Conservation (phyloP, 495 filamentous ascomycete species). For the Tetracladium setigerum region DNA sequence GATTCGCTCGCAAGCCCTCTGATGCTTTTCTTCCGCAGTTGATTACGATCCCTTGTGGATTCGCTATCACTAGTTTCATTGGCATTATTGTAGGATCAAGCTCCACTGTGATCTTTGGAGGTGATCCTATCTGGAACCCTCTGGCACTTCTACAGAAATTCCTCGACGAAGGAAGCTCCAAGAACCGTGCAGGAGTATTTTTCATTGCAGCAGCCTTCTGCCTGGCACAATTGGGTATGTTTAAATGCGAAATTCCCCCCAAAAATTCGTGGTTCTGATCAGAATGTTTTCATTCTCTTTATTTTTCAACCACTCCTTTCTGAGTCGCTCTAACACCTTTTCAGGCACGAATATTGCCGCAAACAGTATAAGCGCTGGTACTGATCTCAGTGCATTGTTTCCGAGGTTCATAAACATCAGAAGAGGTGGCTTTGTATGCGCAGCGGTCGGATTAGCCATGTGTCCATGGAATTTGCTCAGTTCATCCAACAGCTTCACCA, state of each 20-base stretch:
- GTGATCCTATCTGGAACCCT: constrained; percentile 79
- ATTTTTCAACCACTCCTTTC: not conserved
- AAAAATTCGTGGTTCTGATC: too few species aligned
- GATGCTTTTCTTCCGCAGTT: constrained; percentile 89
- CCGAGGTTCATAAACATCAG: constrained; percentile 84
- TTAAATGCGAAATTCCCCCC: too few species aligned
- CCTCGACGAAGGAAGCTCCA: constrained; percentile 59
- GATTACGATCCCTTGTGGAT: constrained; percentile 77
- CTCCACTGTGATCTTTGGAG: constrained; percentile 66
- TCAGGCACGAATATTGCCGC: constrained; percentile 94
- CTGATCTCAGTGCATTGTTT: constrained; percentile 85
- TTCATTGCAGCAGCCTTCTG: constrained; percentile 76
- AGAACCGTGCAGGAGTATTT: constrained; percentile 81
- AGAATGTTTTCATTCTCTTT: too few species aligned
- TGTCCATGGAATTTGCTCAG: constrained; percentile 82
- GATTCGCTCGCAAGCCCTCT: constrained; percentile 72
- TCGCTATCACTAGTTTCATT: constrained; percentile 86
- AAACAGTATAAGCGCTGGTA: constrained; percentile 84
- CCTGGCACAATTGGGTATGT: constrained; percentile 68
- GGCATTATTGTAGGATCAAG: constrained; percentile 91
- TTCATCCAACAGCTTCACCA: constrained; percentile 81
- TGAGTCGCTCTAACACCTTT: constrained; percentile 28
- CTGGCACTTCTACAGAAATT: constrained; percentile 68
- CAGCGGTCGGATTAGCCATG: constrained; percentile 75
- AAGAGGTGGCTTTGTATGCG: constrained; percentile 85